Evolutionary conservation across 1,139 yeast genomes (phyloP), one percentile per base, ranked within the genome.

Genomic region (Magnusiomyces paraingens): DNA sequence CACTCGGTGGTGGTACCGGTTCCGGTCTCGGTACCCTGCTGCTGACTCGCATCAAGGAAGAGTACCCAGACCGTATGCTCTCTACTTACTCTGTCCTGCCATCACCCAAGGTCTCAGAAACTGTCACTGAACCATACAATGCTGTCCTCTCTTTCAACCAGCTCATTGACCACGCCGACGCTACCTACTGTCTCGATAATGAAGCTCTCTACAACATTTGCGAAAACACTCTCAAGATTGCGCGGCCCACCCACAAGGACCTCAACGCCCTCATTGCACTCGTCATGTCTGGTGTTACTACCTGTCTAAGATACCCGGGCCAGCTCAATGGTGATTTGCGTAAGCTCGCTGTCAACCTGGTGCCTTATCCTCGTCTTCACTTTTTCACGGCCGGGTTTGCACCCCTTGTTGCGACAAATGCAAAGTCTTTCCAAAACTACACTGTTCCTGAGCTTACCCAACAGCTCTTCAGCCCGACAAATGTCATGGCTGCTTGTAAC

Each of bases 1-100:
- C 78, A 17, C 66, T 74, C 26, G 78, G 78, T 54, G 78, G 78
- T 55, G 78, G 78, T 55, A 74, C 78, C 49, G 78, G 78, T 46
- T 70, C 75, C 47, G 78, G 78, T 44, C 64, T 74, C 64, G 78
- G 78, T 26, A 74, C 78, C 26, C 62, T 73, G 51, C 60, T 74
- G 58, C 63, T 74, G 57, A 66, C 72, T 47, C 64, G 69, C 54
- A 70, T 74, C 55, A 66, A 72, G 39, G 78, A 74, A 54, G 78
- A 74, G 60, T 74, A 70, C 63, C 73, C 73, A 49, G 78, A 74
- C 59, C 69, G 78, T 51, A 74, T 74, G 77, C 65, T 74, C 57
- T 71, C 76, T 40, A 74, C 78, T 11, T 74, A 71, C 66, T 74
- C 78, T 11, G 76, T 74, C 10, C 66, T 74, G 48, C 78, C 78